Evolutionary conservation across 805 yeast genomes (phyloP), one percentile per base, ranked within the genome.

Genomic region (Kurtzmaniella fragi): DNA sequence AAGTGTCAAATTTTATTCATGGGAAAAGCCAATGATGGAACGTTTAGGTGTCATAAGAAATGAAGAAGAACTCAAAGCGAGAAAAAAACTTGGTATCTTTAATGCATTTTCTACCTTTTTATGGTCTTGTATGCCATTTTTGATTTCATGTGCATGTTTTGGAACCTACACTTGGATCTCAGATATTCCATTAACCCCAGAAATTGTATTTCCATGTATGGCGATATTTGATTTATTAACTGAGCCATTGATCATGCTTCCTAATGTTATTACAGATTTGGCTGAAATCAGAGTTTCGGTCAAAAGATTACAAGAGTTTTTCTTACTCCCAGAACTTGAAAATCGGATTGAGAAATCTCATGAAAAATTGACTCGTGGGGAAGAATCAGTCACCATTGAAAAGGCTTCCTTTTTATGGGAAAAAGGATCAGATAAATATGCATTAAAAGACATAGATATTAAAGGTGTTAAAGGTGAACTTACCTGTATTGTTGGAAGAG

Each of bases 11-110:
- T 56, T 67, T 30, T 67, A 66, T 43, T 59, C 71, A 2, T 67
- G 72, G 72, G 72, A 67, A 42, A 44, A 45, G 26, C 71, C 71
- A 16, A 64, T 66, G 67, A 46, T 65, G 41, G 46, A 51, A 26
- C 55, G 57, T 35, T 53, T 67, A 29, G 49, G 47, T 37, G 54
- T 49, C 2, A 48, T 67, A 28, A 57, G 72, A 55, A 61, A 64
- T 44, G 54, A 53, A 14, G 57, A 61, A 43, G 71, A 67, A 42
- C 53, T 67, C 39, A 39, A 41, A 17, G 52, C 50, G n/a, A 44
- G 48, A 31, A 54, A 49, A 35, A 52, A 47, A 34, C 56, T 62
- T 28, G 70, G 70, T 25, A 50, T 64, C 27, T 52, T 50, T 35
- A 62, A 55, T 37, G 59, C 71, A 3, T 49, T 57, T 33, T 46